Evolutionary conservation across 306 rosid genomes (phyloP), one percentile per base, ranked within the genome.

Genomic region (Pachyrhizus erosus): DNA sequence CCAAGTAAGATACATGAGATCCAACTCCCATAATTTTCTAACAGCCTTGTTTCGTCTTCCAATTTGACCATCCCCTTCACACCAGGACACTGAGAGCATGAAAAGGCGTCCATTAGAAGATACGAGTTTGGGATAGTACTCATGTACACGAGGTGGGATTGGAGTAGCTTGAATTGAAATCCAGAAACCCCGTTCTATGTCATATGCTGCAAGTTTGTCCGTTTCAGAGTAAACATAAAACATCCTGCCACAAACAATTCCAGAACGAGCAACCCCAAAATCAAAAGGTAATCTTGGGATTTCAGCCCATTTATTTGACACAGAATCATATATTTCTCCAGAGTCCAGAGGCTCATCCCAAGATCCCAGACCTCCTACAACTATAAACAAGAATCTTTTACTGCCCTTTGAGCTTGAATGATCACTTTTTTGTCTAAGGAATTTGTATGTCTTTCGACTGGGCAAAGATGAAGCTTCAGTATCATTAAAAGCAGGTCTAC

Each of bases 271-370:
- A 72, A 91, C 69, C 51, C 99, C 99, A 34, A 93, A 82, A 89
- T 90, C 94, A 75, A 85, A 79, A 55, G 99, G 99, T 67, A 91
- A 65, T 85, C 92, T 86, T 57, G 88, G 97, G 83, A 91, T 95
- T 83, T 95, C 98, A 49, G 92, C 85, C 99, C 99, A 95, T 87
- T 93, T 95, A 84, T 92, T 95, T 79, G 94, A 89, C 17, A 79
- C 52, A 52, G 95, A 89, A 89, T 96, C 98, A 82, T 90, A 96
- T 24, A 96, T 89, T 87, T 96, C 99, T 80, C 97, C 99, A 40
- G 98, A 92, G 84, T 93, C 94, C 82, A 96, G 77, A 67, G 97
- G 99, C 74, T 96, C 99, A 34, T 96, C 99, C 99, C 99, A 93
- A 71, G 94, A 87, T 73, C 99, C 99, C 81, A 84, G 89, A 84